Evolutionary conservation across 2,329 filamentous ascomycete species (phyloP).

Genomic region (Epicoccum nigrum): DNA sequence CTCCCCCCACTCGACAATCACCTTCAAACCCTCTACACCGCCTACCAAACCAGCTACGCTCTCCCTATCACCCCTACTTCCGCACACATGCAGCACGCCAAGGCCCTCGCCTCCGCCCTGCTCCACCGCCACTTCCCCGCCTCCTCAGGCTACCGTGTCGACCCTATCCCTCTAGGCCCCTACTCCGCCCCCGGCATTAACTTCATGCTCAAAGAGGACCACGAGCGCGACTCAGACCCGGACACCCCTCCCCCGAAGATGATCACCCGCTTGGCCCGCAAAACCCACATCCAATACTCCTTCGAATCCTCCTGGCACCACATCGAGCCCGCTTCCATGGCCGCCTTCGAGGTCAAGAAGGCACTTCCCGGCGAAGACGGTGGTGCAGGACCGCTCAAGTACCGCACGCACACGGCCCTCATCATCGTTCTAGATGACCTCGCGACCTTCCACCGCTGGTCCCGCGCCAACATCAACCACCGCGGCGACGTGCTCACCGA

Average conservation of each 20-base stretch:
- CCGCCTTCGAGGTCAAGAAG: conserved; percentile 27
- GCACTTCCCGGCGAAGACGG: not conserved
- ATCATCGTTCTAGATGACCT: conserved; percentile 35
- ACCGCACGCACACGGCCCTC: conserved; percentile 26
- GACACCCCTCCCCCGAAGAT: conserved; percentile 4
- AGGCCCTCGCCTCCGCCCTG: conserved; percentile 22
- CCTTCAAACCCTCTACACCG: conserved; percentile 19
- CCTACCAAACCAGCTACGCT: conserved; percentile 18
- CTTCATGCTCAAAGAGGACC: conserved; percentile 17
- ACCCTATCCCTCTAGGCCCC: conserved; percentile 11
- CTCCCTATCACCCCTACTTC: conserved; percentile 10
- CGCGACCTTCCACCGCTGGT: conserved; percentile 15
- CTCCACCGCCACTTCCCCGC: conserved; percentile 34
- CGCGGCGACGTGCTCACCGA: conserved; percentile 32
- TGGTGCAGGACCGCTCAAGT: not conserved
- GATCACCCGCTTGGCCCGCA: not conserved
- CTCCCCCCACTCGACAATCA: too few relatives aligned
- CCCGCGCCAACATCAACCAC: conserved; percentile 13
- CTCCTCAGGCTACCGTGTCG: conserved; percentile 25
- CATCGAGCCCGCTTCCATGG: conserved; percentile 23
- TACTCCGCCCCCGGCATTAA: conserved; percentile 21
- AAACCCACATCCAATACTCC: not conserved
- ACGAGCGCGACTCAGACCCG: conserved; percentile 13
- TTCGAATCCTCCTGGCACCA: conserved; percentile 1
- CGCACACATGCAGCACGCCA: conserved; percentile 25